These are phyloP conservation scores for Verticillium nonalfalfae DNA, from an alignment of 2,329 filamentous ascomycete genomes.

Conservation along the genomic window DNA sequence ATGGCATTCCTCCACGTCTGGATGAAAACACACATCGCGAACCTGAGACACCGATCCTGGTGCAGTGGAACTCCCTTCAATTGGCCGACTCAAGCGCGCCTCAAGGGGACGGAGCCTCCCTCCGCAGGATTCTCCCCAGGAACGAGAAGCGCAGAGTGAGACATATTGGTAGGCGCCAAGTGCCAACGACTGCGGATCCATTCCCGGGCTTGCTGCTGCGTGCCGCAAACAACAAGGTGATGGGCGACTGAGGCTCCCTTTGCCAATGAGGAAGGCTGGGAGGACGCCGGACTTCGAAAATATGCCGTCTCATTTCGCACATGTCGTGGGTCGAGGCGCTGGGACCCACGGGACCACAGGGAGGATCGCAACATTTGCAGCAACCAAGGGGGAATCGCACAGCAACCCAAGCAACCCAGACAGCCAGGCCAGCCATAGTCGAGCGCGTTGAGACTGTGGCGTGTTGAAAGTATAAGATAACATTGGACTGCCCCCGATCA, in stretches of 20 bases:
- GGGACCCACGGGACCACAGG: not conserved
- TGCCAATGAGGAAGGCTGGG: not conserved
- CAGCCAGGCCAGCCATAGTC: not conserved
- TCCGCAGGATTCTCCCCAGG: not conserved
- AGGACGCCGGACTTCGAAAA: not conserved
- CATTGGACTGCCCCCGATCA: not conserved
- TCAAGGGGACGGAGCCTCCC: not conserved
- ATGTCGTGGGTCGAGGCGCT: not conserved
- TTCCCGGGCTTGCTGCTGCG: not conserved
- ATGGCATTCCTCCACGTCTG: not conserved
- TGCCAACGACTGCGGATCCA: not conserved
- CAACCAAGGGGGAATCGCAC: not conserved
- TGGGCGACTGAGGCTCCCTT: not conserved
- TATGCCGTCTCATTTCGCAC: not conserved
- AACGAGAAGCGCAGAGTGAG: not conserved
- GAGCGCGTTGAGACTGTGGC: not conserved
- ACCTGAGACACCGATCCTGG: not conserved
- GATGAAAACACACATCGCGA: not conserved
- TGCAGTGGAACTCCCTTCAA: not conserved
- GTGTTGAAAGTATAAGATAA: constrained; percentile 1
- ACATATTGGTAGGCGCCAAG: not conserved
- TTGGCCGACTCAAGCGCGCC: not conserved
- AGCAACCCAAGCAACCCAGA: not conserved
- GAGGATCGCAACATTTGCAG: not conserved
- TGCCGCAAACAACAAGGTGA: not conserved